phyloP scores from a whole-genome alignment of 192 early-diverging fungal genomes.

The Coemansia sp. region DNA sequence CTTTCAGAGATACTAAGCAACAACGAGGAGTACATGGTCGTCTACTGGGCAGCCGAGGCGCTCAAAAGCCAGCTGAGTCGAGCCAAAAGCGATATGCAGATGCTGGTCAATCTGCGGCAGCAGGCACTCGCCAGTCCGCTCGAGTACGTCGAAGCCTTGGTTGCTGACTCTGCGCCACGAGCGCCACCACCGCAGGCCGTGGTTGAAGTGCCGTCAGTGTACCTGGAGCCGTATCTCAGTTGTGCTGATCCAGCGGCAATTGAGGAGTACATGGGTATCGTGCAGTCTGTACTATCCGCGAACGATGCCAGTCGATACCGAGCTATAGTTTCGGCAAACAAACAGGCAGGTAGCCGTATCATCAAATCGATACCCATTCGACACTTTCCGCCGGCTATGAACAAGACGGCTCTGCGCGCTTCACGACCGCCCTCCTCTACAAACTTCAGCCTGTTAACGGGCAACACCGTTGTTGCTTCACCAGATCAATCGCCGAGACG shows the following conservation, averaged over 20 bases:
- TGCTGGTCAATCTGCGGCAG: constrained; percentile 27
- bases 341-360: background rate
- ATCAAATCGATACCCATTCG: constrained; percentile 7
- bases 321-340: background rate
- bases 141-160: constrained; percentile 37
- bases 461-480: constrained; percentile 42
- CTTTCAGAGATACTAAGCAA: constrained; percentile 31
- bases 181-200: constrained; percentile 41
- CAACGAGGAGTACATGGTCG: constrained; percentile 54
- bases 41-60: constrained; percentile 37
- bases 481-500: constrained; percentile 39
- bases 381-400: background rate
- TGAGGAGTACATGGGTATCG: constrained; percentile 18
- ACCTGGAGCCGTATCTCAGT: constrained; percentile 37
- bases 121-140: constrained; percentile 31
- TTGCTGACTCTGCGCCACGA: constrained; percentile 17
- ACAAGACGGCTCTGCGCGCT: constrained; percentile 14
- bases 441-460: constrained; percentile 23
- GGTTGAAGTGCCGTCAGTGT: constrained; percentile 29
- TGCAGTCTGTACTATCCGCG: constrained; percentile 1
- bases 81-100: constrained; percentile 48
- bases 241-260: constrained; percentile 19
- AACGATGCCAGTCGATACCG: background rate
- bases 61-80: constrained; percentile 50
- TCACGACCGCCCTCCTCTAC: constrained; percentile 19